A percentile compares a stretch with the other conserved stretches of the same genome.
These are phyloP conservation scores for Eucalyptus camaldulensis DNA, from an alignment of 345 rosid species.

Conservation along the genomic window DNA sequence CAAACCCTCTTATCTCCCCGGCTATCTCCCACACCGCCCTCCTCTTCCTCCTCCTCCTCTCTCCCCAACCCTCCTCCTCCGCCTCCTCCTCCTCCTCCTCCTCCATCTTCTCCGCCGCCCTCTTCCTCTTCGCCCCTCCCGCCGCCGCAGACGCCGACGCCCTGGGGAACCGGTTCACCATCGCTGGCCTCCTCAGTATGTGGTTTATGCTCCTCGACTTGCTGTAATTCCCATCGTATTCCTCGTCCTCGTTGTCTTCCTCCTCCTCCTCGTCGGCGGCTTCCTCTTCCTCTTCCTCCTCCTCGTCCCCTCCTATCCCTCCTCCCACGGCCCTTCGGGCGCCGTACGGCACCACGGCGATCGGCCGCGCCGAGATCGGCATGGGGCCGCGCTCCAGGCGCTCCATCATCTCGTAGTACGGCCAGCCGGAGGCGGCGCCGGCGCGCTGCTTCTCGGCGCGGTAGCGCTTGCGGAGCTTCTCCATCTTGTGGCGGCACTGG, in stretches of 20 bases:
- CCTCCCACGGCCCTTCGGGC: not conserved
- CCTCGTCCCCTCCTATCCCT: not conserved
- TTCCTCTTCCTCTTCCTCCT: conserved; percentile 3
- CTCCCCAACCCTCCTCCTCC: not conserved
- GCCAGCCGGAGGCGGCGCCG: conserved; percentile 31
- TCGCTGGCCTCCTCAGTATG: conserved; percentile 36
- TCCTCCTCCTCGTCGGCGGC: conserved; percentile 15
- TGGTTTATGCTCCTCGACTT: conserved; percentile 54
- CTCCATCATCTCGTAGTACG: conserved; percentile 56
- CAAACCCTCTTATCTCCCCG: conserved; percentile 38
- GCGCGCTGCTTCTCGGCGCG: conserved; percentile 37
- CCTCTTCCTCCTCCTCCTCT: conserved; percentile 1
- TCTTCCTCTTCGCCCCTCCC: not conserved
- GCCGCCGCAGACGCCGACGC: not conserved
- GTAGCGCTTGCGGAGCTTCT: conserved; percentile 68
- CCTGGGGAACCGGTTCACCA: conserved; percentile 39
- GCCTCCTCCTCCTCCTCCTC: conserved; percentile 5
- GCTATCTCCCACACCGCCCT: conserved; percentile 29
- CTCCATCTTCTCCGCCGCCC: conserved; percentile 4
- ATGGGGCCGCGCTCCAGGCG: conserved; percentile 52
- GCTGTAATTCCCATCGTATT: conserved; percentile 13
- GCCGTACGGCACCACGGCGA: conserved; percentile 11
- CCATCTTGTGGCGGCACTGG: conserved; percentile 86
- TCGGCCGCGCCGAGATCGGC: conserved; percentile 47
- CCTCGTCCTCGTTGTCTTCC: conserved; percentile 19